Conservation (phyloP, 78 protist species). For the Dictyostelium capitatum region DNA sequence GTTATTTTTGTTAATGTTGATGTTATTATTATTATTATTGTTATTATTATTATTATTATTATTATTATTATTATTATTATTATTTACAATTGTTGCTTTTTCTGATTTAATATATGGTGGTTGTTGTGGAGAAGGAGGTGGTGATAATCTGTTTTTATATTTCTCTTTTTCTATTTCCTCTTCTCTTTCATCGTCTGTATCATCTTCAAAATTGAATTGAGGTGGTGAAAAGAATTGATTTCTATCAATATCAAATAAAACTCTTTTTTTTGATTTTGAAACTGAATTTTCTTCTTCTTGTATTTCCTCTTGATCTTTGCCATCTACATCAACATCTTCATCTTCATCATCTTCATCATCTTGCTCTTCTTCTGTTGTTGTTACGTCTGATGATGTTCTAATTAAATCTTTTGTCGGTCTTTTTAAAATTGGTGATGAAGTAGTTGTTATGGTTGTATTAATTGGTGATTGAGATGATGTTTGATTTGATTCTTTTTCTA, state of each 20-base stretch:
- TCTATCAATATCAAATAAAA: background rate
- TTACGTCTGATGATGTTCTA: background rate
- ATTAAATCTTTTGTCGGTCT: background rate
- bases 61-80: background rate
- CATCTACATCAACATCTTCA: background rate
- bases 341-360: background rate
- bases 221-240: slow-evolving; percentile 1
- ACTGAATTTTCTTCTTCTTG: background rate
- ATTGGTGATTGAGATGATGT: background rate
- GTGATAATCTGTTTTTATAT: background rate
- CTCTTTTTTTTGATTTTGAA: background rate
- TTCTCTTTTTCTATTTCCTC: background rate
- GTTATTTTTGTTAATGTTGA: background rate
- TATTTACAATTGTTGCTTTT: background rate
- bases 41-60: background rate
- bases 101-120: background rate
- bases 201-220: background rate
- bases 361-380: background rate
- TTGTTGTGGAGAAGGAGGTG: background rate
- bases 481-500: background rate
- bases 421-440: background rate
- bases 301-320: too few relatives aligned
- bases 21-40: too few relatives aligned
- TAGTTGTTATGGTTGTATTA: background rate
- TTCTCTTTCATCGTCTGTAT: background rate